These are phyloP conservation scores for Brasenia schreberi DNA, from an alignment of 164 flowering plant genomes.

Conservation along the genomic window DNA sequence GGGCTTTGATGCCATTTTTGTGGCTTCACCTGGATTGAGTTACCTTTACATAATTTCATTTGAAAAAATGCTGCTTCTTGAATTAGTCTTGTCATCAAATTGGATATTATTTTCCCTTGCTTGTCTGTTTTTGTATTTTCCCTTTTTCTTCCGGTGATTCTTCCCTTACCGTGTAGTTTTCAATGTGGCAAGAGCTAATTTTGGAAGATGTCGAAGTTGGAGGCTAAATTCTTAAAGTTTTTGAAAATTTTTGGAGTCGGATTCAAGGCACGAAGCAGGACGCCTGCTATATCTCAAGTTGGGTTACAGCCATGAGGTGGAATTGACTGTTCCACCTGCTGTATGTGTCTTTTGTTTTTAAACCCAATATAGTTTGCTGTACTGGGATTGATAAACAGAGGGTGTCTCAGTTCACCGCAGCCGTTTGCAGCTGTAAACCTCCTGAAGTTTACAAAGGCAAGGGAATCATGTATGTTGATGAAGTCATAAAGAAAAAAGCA, in stretches of 20 bases:
- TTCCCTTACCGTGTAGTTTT: too few relatives aligned
- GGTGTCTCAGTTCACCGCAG: slow-evolving; percentile 77
- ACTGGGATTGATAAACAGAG: slow-evolving; percentile 70
- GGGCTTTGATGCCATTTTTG: too few relatives aligned
- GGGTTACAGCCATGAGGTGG: slow-evolving; percentile 81
- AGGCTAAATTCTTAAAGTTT: slow-evolving; percentile 67
- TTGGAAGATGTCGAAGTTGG: slow-evolving; percentile 15
- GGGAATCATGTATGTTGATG: slow-evolving; percentile 72
- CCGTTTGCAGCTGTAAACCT: slow-evolving; percentile 76
- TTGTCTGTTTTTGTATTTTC: too few relatives aligned
- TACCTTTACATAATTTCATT: too few relatives aligned
- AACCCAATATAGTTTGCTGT: slow-evolving; percentile 54
- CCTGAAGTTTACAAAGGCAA: slow-evolving; percentile 88
- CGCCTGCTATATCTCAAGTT: slow-evolving; percentile 52
- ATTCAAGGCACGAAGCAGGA: slow-evolving; percentile 70
- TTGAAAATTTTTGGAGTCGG: slow-evolving; percentile 77
- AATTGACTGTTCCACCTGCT: slow-evolving; percentile 72
- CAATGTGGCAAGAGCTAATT: too few relatives aligned
- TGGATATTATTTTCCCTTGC: too few relatives aligned
- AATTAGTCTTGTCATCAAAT: too few relatives aligned
- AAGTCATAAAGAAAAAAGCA: slow-evolving; percentile 74
- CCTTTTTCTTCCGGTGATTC: too few relatives aligned
- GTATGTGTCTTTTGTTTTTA: slow-evolving; percentile 79
- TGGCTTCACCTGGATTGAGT: too few relatives aligned
- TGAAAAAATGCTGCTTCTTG: too few relatives aligned